phyloP scores from a whole-genome alignment of 352 stramenopile genomes.

The Phytopythium montanum region DNA sequence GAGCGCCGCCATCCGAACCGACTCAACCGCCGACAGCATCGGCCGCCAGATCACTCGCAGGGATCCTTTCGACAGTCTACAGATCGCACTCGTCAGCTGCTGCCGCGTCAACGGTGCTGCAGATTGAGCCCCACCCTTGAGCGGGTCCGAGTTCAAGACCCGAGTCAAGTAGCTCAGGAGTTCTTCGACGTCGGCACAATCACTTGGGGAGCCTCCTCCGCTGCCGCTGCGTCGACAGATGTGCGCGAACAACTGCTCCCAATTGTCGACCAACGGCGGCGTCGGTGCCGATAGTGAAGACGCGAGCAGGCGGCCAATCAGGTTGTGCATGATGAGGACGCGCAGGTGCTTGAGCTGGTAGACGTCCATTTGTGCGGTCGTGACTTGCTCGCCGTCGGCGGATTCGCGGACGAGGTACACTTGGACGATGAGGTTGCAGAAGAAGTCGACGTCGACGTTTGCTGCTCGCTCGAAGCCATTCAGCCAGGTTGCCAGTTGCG shows the following conservation, averaged over 20 bases:
- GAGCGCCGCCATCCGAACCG: constrained; percentile 54
- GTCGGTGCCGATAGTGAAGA: constrained; percentile 24
- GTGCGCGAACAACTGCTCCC: constrained; percentile 63
- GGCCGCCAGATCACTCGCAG: constrained; percentile 60
- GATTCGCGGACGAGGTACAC: constrained; percentile 39
- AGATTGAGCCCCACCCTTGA: constrained; percentile 14
- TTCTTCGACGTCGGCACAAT: constrained; percentile 49
- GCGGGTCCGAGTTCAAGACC: constrained; percentile 29
- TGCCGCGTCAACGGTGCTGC: constrained; percentile 19
- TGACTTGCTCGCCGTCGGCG: constrained; percentile 18
- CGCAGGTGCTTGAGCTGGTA: constrained; percentile 32
- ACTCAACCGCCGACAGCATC: constrained; percentile 42
- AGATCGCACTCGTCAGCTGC: constrained; percentile 27
- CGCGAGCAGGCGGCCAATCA: constrained; percentile 58
- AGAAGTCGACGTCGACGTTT: constrained; percentile 65
- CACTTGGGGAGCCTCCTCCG: constrained; percentile 9
- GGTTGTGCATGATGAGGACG: constrained; percentile 55
- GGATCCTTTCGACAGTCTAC: constrained; percentile 61
- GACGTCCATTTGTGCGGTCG: constrained; percentile 31
- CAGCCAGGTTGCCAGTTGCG: neutral
- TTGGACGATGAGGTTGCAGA: constrained; percentile 74
- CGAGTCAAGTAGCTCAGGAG: constrained; percentile 60
- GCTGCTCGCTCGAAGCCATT: constrained; percentile 2
- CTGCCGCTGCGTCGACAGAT: constrained; percentile 48
- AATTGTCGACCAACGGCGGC: constrained; percentile 38